Evolutionary conservation across 495 filamentous ascomycete genomes (phyloP), one percentile per base, ranked within the genome.

Genomic region (Neurospora sp.): DNA sequence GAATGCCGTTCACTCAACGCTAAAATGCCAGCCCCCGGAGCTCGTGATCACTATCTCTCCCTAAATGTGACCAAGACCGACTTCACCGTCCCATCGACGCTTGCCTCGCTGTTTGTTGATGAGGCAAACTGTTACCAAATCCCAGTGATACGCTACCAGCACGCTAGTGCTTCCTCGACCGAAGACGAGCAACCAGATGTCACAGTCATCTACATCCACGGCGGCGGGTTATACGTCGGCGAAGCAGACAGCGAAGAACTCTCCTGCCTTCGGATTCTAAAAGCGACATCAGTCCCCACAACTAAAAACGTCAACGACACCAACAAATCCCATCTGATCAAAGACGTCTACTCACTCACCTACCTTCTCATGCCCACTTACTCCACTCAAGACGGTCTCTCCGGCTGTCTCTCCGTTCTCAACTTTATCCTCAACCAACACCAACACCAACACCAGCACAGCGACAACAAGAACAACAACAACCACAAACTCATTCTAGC

Each of bases 241-340:
- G 76, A 78, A 68, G 72, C 77, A 10, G 77, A 78, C 75, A 77
- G 71, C 70, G 78, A 82, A 53, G 78, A 82, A 35, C 69, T 82
- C 59, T 79, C 79, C 10, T 78, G 77, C 69, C 74, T 78, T 3
- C 77, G 74, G n/a, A 78, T 81, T 27, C 70, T 76, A 20, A 72
- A 76, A 31, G 41, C 40, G 9, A 69, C 74, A 9, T 61, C 45
- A 16, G 27, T 16, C 40, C 40, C 40, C 40, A 42, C 12, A 14
- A 61, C 5, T 8, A 16, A 31, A 27, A 2, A 31, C 1, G 22
- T 16, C 53, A 31, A 61, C 12, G 14, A 35, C 27, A 18, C 27
- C 27, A 61, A 27, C 35, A 12, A 16, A 18, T 9, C 37, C 53
- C 31, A 9, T 14, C 4, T 40, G 39, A 22, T 42, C 14, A 22